phyloP scores from a whole-genome alignment of 225 moss, liverwort and hornwort species.

The Bryoerythrophyllum caledonicum region DNA sequence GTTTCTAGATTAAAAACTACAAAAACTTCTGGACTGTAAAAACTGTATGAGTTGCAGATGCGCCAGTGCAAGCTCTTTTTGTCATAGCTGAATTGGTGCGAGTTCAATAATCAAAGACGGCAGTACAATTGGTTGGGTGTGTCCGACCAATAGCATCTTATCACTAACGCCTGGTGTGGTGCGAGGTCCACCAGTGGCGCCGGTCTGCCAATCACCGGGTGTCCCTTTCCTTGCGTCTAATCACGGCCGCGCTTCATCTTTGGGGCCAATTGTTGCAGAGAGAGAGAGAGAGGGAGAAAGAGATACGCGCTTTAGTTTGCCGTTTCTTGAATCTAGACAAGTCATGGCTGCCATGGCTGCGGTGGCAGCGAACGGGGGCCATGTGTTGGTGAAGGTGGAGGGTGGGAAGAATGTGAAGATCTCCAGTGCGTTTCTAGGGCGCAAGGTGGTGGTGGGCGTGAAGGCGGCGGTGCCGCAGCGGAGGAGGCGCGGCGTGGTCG shows the following conservation, averaged over 20 bases:
- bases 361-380: neutral
- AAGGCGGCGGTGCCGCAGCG: neutral
- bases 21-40: too few species aligned
- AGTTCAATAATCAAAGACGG: slow-evolving; percentile 15
- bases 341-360: slow-evolving; percentile 42
- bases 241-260: neutral
- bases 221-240: neutral
- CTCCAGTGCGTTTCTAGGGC: slow-evolving; percentile 39
- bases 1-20: too few species aligned
- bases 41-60: too few species aligned
- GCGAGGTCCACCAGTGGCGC: neutral
- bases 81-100: neutral
- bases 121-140: slow-evolving; percentile 9
- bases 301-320: slow-evolving; percentile 6
- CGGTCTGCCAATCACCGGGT: slow-evolving; percentile 9
- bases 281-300: neutral
- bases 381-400: slow-evolving; percentile 13
- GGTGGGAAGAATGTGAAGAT: neutral
- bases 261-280: slow-evolving; percentile 27
- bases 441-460: slow-evolving; percentile 27
- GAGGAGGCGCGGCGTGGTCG: slow-evolving; percentile 30
- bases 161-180: neutral
- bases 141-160: slow-evolving; percentile 51
- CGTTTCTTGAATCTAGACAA: neutral
- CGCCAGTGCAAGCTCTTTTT: slow-evolving; percentile 17